Percentiles rank a stretch among this genome's conserved stretches.
Evolutionary conservation across 805 yeast species (phyloP).

Genomic region (Kregervanrija fluxuum): DNA sequence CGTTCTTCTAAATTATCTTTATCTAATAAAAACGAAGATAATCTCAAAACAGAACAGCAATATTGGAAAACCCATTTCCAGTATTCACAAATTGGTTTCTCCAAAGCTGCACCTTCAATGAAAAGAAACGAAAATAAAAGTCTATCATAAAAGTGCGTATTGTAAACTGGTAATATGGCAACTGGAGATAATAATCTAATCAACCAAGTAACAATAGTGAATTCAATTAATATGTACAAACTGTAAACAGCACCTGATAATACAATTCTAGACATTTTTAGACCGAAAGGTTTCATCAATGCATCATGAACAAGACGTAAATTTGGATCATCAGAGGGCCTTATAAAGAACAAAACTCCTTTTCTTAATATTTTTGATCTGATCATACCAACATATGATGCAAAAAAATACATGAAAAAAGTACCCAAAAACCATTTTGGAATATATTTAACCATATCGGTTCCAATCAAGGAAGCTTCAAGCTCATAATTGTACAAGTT

Average conservation of each 20-base stretch:
- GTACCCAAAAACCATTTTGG: constrained; percentile 67
- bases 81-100: constrained; percentile 2
- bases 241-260: constrained; percentile 72
- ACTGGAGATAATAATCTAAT: constrained; percentile 32
- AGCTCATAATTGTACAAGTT: constrained; percentile 10
- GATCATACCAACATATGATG: constrained; percentile 79
- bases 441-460: not conserved
- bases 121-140: constrained; percentile 4
- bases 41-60: constrained; percentile 50
- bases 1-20: constrained; percentile 57
- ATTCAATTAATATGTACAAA: constrained; percentile 62
- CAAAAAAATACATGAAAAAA: constrained; percentile 78
- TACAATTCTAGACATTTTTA: constrained; percentile 67
- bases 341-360: constrained; percentile 85
- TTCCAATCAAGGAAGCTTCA: constrained; percentile 5
- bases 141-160: constrained; percentile 4
- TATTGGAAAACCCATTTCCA: constrained; percentile 59
- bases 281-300: constrained; percentile 60
- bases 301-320: constrained; percentile 84
- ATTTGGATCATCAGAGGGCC: constrained; percentile 93
- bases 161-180: constrained; percentile 20
- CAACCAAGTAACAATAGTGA: constrained; percentile 57
- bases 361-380: constrained; percentile 67
- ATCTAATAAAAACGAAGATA: constrained; percentile 76
- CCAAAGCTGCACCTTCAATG: constrained; percentile 3